Conservation (phyloP, 169 alveolate genomes). For the Plasmodium billcollinsi region DNA sequence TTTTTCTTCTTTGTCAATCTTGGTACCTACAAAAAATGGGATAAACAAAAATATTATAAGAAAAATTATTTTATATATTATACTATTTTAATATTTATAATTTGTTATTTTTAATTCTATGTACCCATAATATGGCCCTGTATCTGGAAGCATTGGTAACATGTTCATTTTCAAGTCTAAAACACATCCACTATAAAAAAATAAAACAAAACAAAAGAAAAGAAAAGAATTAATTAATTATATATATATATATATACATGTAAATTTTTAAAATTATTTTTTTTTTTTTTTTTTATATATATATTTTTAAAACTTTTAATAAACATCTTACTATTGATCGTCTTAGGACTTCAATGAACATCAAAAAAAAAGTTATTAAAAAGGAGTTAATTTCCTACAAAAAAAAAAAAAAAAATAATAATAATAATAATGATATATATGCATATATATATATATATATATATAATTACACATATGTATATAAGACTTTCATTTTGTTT, state of each 20-base stretch:
- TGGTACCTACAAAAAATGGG: slow-evolving; percentile 29
- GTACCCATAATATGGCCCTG: slow-evolving; percentile 90
- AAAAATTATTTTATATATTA: neutral
- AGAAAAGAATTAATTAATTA: too few relatives aligned
- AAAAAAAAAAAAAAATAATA: neutral
- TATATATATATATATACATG: slow-evolving; percentile 4
- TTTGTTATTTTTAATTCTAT: slow-evolving; percentile 77
- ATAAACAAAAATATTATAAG: neutral
- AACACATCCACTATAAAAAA: slow-evolving; percentile 85
- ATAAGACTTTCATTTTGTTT: neutral
- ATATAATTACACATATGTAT: neutral
- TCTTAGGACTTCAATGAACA: slow-evolving; percentile 64
- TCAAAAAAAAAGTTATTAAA: slow-evolving; percentile 47
- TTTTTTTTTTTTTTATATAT: too few relatives aligned
- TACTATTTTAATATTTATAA: slow-evolving; percentile 12
- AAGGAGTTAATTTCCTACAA: slow-evolving; percentile 45
- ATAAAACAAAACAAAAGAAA: neutral
- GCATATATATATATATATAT: neutral
- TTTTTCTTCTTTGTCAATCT: slow-evolving; percentile 36
- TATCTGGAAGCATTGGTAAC: slow-evolving; percentile 88
- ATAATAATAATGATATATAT: slow-evolving; percentile 1
- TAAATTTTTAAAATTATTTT: neutral
- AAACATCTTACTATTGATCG: slow-evolving; percentile 51
- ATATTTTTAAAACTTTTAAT: too few relatives aligned
- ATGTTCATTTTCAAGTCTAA: slow-evolving; percentile 90